These are phyloP conservation scores for Colletotrichum siamense DNA, from an alignment of 2,329 filamentous ascomycete genomes.

Conservation along the genomic window DNA sequence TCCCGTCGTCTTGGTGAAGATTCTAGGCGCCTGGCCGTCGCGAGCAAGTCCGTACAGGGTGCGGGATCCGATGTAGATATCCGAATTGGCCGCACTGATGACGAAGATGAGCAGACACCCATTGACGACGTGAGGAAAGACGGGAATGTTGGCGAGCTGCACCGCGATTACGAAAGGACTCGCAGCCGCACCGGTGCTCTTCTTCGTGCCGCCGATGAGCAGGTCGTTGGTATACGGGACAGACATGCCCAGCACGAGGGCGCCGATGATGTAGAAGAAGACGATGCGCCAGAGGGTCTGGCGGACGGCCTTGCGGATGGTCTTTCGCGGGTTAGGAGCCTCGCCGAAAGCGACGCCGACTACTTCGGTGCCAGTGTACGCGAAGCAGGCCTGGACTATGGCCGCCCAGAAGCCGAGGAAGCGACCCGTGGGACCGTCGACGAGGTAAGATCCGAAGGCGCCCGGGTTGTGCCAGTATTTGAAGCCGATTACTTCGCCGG, in stretches of 20 bases:
- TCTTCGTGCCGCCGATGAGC: constrained; percentile 2
- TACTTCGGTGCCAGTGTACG: constrained; percentile 67
- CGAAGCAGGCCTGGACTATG: constrained; percentile 43
- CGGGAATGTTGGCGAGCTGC: constrained; percentile 22
- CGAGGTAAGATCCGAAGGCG: constrained; percentile 42
- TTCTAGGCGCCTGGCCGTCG: constrained; percentile 42
- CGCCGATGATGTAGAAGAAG: constrained; percentile 27
- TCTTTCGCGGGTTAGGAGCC: constrained; percentile 28
- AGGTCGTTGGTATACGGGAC: constrained; percentile 28
- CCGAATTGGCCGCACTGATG: constrained; percentile 20
- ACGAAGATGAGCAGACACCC: constrained; percentile 28
- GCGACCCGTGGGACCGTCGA: constrained; percentile 36
- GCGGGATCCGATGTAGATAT: constrained; percentile 43
- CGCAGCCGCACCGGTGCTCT: constrained; percentile 31
- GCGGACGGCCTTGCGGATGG: constrained; percentile 26
- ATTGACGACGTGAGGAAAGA: constrained; percentile 28
- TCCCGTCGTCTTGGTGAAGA: constrained; percentile 37
- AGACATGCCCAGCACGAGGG: constrained; percentile 28
- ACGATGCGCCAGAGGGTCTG: constrained; percentile 31
- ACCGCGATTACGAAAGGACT: constrained; percentile 30
- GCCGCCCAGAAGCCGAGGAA: constrained; percentile 47
- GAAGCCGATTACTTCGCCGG: constrained; percentile 43
- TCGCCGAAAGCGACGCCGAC: constrained; percentile 76
- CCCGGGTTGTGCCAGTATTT: constrained; percentile 48
- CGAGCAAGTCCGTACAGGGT: constrained; percentile 43